phyloP scores from a whole-genome alignment of 371 early-diverging fungal species.

The Saksenaea vasiformis region DNA sequence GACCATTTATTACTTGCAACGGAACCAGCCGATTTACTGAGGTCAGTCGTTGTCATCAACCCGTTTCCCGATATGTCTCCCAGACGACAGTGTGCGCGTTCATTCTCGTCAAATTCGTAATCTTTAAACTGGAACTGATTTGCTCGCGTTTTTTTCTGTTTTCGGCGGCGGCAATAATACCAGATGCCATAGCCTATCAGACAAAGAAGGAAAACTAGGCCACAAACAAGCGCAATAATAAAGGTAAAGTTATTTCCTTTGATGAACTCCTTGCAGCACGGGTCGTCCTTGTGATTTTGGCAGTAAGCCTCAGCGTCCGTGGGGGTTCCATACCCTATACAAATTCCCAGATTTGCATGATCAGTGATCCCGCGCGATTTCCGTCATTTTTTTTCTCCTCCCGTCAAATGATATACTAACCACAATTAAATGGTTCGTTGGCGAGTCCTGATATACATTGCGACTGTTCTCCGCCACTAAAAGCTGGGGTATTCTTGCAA shows the following conservation, averaged over 20 bases:
- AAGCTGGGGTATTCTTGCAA: conserved; percentile 12
- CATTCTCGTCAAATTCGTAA: background rate
- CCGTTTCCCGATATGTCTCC: background rate
- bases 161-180: conserved; percentile 3
- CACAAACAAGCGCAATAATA: conserved; percentile 29
- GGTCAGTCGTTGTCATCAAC: background rate
- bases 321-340: too few species aligned
- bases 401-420: conserved; percentile 28
- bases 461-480: conserved; percentile 22
- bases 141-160: conserved; percentile 2
- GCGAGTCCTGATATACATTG: conserved; percentile 36
- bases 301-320: background rate
- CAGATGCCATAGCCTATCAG: conserved; percentile 11
- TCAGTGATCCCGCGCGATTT: too few species aligned
- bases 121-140: background rate
- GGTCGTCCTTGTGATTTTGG: conserved; percentile 6
- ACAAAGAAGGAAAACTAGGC: conserved; percentile 16
- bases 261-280: conserved; percentile 36
- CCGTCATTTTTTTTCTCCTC: too few species aligned
- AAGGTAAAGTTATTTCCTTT: background rate
- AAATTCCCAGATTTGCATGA: too few species aligned
- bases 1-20: background rate
- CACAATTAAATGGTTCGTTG: conserved; percentile 48
- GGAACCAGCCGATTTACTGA: background rate
- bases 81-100: background rate